Conservation (phyloP, 2,329 filamentous ascomycete genomes). For the Beauveria sp. region DNA sequence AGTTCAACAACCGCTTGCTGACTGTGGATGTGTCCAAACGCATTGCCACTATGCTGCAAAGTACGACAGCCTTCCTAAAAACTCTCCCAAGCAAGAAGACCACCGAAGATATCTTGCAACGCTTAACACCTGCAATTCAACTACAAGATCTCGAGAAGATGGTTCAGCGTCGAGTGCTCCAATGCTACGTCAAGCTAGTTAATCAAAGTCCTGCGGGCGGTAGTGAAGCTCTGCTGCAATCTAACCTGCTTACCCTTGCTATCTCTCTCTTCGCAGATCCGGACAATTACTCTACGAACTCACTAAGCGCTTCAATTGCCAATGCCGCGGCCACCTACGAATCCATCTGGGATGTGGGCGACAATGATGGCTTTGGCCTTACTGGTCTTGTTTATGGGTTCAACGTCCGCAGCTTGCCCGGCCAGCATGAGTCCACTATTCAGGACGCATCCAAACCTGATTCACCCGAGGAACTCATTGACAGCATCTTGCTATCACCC, state of each 20-base stretch:
- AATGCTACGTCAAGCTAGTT: constrained; percentile 89
- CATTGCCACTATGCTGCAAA: constrained; percentile 89
- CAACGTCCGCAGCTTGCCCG: constrained; percentile 60
- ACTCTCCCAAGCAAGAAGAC: constrained; percentile 76
- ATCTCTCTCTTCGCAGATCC: constrained; percentile 91
- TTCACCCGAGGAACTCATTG: constrained; percentile 58
- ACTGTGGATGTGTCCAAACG: constrained; percentile 92
- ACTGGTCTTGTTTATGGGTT: constrained; percentile 78
- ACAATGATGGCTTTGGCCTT: constrained; percentile 92
- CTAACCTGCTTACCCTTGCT: constrained; percentile 81
- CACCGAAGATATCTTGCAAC: constrained; percentile 77
- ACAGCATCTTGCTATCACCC: constrained; percentile 56
- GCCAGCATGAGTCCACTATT: constrained; percentile 50
- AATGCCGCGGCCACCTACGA: constrained; percentile 86
- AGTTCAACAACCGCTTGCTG: constrained; percentile 85
- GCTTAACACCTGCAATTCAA: constrained; percentile 77
- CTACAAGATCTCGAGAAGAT: constrained; percentile 86
- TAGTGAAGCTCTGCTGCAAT: constrained; percentile 79
- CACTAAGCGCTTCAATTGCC: constrained; percentile 83
- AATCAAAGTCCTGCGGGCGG: constrained; percentile 79
- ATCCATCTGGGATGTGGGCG: constrained; percentile 86
- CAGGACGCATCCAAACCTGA: constrained; percentile 41
- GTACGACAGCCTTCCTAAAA: constrained; percentile 83
- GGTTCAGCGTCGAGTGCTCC: constrained; percentile 85
- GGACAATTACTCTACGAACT: constrained; percentile 76